Conservation (phyloP, 2,329 filamentous ascomycete genomes). For the Nemania bipapillata region DNA sequence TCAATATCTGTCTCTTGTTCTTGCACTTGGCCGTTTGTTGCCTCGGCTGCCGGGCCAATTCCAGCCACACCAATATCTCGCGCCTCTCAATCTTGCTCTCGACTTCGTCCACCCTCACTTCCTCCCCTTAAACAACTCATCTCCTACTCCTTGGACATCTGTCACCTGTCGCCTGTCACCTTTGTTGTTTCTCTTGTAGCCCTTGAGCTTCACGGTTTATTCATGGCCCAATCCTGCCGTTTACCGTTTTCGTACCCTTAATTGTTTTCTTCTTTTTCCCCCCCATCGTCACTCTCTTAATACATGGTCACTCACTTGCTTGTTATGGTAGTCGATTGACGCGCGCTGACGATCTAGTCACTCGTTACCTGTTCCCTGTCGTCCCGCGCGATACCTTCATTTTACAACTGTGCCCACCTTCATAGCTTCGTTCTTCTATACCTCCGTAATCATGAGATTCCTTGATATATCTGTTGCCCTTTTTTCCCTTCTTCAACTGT, state of each 20-base stretch:
- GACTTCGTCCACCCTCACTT: not conserved
- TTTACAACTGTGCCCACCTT: slow-evolving; percentile 22
- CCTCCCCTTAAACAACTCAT: slow-evolving; percentile 16
- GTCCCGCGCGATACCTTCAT: slow-evolving; percentile 36
- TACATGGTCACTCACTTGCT: slow-evolving; percentile 41
- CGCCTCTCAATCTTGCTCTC: slow-evolving; percentile 17
- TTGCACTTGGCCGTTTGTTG: slow-evolving; percentile 19
- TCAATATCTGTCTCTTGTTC: slow-evolving; percentile 30
- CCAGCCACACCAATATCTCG: slow-evolving; percentile 30
- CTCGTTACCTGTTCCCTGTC: slow-evolving; percentile 41
- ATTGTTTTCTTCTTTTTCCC: slow-evolving; percentile 36
- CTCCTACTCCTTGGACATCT: slow-evolving; percentile 37
- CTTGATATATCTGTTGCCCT: slow-evolving; percentile 53
- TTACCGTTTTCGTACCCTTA: slow-evolving; percentile 34
- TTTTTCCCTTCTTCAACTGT: slow-evolving; percentile 55
- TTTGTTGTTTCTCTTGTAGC: slow-evolving; percentile 28
- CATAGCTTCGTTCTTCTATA: slow-evolving; percentile 23
- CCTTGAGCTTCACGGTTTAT: slow-evolving; percentile 38
- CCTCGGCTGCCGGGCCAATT: slow-evolving; percentile 38
- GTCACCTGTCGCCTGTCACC: slow-evolving; percentile 10
- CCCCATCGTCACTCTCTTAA: slow-evolving; percentile 40
- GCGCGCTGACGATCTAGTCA: slow-evolving; percentile 40
- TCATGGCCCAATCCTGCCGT: slow-evolving; percentile 37
- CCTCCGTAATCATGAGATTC: slow-evolving; percentile 58
- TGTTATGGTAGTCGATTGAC: slow-evolving; percentile 28